Percentiles rank a stretch among this genome's conserved stretches.
These are phyloP conservation scores for Lactarius tabidus DNA, from an alignment of 768 basidiomycete genomes.

Conservation along the genomic window DNA sequence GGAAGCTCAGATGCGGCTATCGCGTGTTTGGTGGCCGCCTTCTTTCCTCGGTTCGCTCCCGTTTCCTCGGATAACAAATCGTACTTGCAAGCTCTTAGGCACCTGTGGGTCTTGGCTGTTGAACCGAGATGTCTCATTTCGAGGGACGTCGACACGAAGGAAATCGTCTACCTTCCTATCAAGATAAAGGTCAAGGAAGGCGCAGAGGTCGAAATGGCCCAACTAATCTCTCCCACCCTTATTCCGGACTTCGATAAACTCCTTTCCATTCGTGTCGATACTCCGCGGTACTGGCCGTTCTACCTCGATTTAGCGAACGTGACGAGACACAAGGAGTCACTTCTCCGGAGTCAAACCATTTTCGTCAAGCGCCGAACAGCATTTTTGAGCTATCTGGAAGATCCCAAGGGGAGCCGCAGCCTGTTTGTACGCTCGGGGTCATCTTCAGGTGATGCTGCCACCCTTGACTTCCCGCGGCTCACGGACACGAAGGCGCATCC, in stretches of 20 bases:
- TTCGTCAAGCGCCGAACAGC: constrained; percentile 91
- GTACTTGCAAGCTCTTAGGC: constrained; percentile 88
- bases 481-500: constrained; percentile 63
- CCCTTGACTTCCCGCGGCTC: constrained; percentile 78
- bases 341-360: constrained; percentile 76
- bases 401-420: constrained; percentile 89
- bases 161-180: constrained; percentile 89
- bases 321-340: constrained; percentile 59
- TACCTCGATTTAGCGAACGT: constrained; percentile 71
- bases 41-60: constrained; percentile 86
- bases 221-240: constrained; percentile 88
- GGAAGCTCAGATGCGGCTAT: constrained; percentile 91
- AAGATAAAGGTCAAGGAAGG: constrained; percentile 78
- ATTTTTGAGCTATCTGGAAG: constrained; percentile 89
- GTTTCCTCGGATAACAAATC: constrained; percentile 82
- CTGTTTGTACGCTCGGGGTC: constrained; percentile 86
- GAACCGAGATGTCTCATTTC: constrained; percentile 92
- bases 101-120: constrained; percentile 93
- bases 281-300: constrained; percentile 94
- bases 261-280: constrained; percentile 81
- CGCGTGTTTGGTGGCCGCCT: constrained; percentile 83
- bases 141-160: constrained; percentile 85
- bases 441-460: constrained; percentile 78
- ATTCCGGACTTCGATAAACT: constrained; percentile 85
- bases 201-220: constrained; percentile 56